These are phyloP conservation scores for Paramarasmius palmivorus DNA, from an alignment of 1,284 basidiomycete species.

Conservation along the genomic window DNA sequence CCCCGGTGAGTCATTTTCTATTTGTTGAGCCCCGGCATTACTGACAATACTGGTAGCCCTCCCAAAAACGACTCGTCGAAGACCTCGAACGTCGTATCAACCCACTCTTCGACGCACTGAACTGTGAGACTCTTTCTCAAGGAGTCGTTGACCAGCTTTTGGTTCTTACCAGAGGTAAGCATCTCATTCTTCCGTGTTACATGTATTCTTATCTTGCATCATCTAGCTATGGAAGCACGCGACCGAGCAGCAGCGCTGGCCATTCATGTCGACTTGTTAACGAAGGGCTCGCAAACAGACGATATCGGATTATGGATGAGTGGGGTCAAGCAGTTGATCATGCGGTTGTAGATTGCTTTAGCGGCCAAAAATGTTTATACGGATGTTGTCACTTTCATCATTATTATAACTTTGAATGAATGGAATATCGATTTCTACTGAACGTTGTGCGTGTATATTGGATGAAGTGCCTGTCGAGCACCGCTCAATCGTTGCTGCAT, in stretches of 20 bases:
- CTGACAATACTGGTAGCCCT: slow-evolving; percentile 55
- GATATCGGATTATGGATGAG: slow-evolving; percentile 89
- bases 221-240: slow-evolving; percentile 69
- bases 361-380: background rate
- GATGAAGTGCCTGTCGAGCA: no score
- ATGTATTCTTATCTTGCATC: slow-evolving; percentile 9
- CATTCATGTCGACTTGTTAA: slow-evolving; percentile 81
- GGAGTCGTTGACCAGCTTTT: slow-evolving; percentile 69
- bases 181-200: slow-evolving; percentile 7
- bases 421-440: no score
- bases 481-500: no score
- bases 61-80: slow-evolving; percentile 84
- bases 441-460: no score
- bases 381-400: background rate
- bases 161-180: slow-evolving; percentile 67
- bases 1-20: slow-evolving; percentile 56
- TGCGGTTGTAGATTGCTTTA: slow-evolving; percentile 47
- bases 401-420: no score
- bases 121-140: slow-evolving; percentile 85
- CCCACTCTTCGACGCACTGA: slow-evolving; percentile 87
- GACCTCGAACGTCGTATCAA: slow-evolving; percentile 90
- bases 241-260: slow-evolving; percentile 73
- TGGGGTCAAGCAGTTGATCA: slow-evolving; percentile 81
- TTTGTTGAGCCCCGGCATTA: background rate
- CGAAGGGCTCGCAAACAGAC: slow-evolving; percentile 71